Evolutionary conservation across 2,329 filamentous ascomycete genomes (phyloP).

Genomic region (Exophiala viscosa): DNA sequence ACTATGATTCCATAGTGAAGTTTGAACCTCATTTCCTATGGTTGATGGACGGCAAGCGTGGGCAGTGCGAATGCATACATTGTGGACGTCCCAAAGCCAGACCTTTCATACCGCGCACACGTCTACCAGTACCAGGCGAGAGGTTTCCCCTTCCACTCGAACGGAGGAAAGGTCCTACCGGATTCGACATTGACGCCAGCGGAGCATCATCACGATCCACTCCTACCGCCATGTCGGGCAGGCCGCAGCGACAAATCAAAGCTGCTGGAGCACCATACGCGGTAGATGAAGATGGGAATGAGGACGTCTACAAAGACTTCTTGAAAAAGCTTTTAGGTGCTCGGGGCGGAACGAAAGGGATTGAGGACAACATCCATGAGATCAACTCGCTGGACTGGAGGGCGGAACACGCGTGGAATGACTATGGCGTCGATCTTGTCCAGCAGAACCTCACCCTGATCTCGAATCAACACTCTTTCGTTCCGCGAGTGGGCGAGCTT

Average conservation of each 20-base stretch:
- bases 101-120: conserved; percentile 2
- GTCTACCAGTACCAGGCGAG: conserved; percentile 14
- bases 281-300: conserved; percentile 51
- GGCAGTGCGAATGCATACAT: conserved; percentile 49
- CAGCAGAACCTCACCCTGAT: conserved; percentile 41
- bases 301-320: conserved; percentile 51
- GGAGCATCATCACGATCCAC: conserved; percentile 9
- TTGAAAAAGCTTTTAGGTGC: conserved; percentile 46
- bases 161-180: conserved; percentile 15
- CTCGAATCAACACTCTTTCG: conserved; percentile 46
- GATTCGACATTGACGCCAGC: conserved; percentile 1
- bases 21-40: conserved; percentile 58
- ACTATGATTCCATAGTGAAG: conserved; percentile 52
- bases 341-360: conserved; percentile 26
- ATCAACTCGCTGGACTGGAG: conserved; percentile 55
- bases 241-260: conserved; percentile 24
- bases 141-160: background rate
- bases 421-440: conserved; percentile 36
- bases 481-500: conserved; percentile 55
- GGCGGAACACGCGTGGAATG: conserved; percentile 37
- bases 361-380: conserved; percentile 50
- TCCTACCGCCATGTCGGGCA: conserved; percentile 17
- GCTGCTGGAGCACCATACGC: conserved; percentile 21
- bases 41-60: conserved; percentile 48
- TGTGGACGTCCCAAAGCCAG: conserved; percentile 35